Base-by-base conservation (phyloP, 106 monocot genomes). In the Agapanthus africanus region DNA sequence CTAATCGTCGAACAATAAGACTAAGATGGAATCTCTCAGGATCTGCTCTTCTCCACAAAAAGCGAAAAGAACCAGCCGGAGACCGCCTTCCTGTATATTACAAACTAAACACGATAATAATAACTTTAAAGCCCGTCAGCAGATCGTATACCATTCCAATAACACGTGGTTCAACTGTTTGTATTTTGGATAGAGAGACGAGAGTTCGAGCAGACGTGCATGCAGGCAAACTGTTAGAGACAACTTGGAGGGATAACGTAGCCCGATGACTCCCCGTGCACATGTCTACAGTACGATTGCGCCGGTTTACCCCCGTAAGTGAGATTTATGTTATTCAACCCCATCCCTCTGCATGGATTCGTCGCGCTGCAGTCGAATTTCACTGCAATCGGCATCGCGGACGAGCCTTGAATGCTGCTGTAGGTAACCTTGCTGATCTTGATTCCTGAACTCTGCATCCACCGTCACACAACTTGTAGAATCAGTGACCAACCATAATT, bases 361-460 rank as follows among this genome's bases (percentile, higher is more conserved):
- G 21, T 61, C 6, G 67, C 23, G 66, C 76, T 80, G 47, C 75
- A 80, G 23, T 66, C 71, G 31, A 80, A 61, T 0, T 61, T 67
- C 44, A 80, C 71, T 0, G 80, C 80, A 14, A 76, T 59, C 16
- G 15, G 23, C 8, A 76, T 71, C 7, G 75, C 59, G 28, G 76
- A 80, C 7, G 75, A 38, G 4, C 75, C 76, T 7, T 32, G 70
- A 15, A 76, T 39, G 33, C 76, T 50, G 21, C 19, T 80, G 57
- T 71, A 80, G 4, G 30, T 67, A 35, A 80, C 76, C 18, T 71
- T 19, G 40, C 80, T 80, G 15, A 80, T 80, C 59, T 76, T 76
- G 2, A 80, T 19, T 0, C 80, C 71, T 0, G 80, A 76, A 40
- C 21, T 70, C 74, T 78, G 42, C 51, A 56, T n/a, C n/a, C n/a